Base-by-base conservation (phyloP, 108 stramenopile genomes). In the Nitzschia inconspicua region DNA sequence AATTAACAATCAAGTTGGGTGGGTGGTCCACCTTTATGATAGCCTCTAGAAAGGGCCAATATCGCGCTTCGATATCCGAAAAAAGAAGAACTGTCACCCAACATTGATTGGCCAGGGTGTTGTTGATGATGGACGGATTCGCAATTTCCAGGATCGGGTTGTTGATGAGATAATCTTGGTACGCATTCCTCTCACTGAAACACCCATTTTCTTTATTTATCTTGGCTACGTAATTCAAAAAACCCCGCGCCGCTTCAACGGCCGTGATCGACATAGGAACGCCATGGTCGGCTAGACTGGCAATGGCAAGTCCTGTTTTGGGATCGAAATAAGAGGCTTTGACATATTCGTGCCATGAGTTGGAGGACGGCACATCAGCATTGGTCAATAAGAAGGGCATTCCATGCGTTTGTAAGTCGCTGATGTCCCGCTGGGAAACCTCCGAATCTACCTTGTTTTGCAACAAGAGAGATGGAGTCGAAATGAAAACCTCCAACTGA, bases 271-370 rank as follows among this genome's bases (percentile, higher is more conserved):
- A n/a, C n/a, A n/a, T n/a, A n/a, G n/a, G n/a, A n/a, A n/a, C n/a
- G n/a, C n/a, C n/a, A n/a, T n/a, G n/a, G n/a, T n/a, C n/a, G n/a
- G n/a, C n/a, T n/a, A n/a, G n/a, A n/a, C n/a, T n/a, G n/a, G n/a
- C n/a, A n/a, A 65, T 27, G 13, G 53, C 64, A 26, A 65, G 32
- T 23, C 64, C 55, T n/a, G 64, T 65, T 3, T n/a, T 53, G 35
- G 54, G 53, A 46, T 65, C 53, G 4, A 65, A 56, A 28, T 65
- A 41, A 24, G 56, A 19, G 29, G 30, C 25, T 20, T 55, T 40
- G 37, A 24, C 30, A 40, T 47, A 65, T 26, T 44, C 40, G n/a
- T 28, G 32, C 64, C 64, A 65, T 3, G 53, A 32, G 64, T 57
- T 65, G 13, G 24, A 34, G 6, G 53, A 31, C 14, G 9, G 26